These are phyloP conservation scores for Lolium multiflorum DNA, from an alignment of 176 grass and related monocot species.

Conservation along the genomic window DNA sequence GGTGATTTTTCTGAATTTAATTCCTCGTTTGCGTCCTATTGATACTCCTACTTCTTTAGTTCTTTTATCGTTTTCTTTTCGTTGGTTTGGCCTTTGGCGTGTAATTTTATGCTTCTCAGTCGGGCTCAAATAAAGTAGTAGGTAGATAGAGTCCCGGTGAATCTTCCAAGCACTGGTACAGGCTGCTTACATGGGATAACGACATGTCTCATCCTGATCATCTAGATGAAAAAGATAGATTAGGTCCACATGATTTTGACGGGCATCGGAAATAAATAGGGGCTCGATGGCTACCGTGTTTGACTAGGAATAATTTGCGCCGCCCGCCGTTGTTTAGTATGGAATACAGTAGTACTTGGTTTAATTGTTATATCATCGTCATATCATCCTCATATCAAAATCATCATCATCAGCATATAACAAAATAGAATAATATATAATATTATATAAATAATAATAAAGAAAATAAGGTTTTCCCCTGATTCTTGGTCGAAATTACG, in stretches of 20 bases:
- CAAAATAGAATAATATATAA: too few relatives aligned
- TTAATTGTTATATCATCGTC: background rate
- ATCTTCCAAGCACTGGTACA: slow-evolving; percentile 63
- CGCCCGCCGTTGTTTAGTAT: slow-evolving; percentile 18
- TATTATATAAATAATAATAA: too few relatives aligned
- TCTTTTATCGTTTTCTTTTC: background rate
- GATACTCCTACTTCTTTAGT: too few relatives aligned
- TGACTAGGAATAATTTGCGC: slow-evolving; percentile 56
- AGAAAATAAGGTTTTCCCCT: too few relatives aligned
- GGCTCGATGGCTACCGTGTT: slow-evolving; percentile 55
- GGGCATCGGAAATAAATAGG: slow-evolving; percentile 44
- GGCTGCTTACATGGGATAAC: slow-evolving; percentile 52
- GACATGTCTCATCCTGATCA: slow-evolving; percentile 51
- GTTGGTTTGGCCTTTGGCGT: slow-evolving; percentile 10
- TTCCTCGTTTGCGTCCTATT: background rate
- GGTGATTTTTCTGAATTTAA: background rate
- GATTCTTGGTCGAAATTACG: too few relatives aligned
- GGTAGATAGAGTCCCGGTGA: slow-evolving; percentile 61
- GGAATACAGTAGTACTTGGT: background rate
- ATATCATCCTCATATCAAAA: too few relatives aligned
- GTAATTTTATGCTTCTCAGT: background rate
- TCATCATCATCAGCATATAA: too few relatives aligned
- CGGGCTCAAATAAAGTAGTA: slow-evolving; percentile 47
- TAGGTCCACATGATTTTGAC: slow-evolving; percentile 59
- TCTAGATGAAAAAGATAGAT: slow-evolving; percentile 60